These are phyloP conservation scores for Lasiodiplodia gonubiensis DNA, from an alignment of 2,329 filamentous ascomycete genomes.

Conservation along the genomic window DNA sequence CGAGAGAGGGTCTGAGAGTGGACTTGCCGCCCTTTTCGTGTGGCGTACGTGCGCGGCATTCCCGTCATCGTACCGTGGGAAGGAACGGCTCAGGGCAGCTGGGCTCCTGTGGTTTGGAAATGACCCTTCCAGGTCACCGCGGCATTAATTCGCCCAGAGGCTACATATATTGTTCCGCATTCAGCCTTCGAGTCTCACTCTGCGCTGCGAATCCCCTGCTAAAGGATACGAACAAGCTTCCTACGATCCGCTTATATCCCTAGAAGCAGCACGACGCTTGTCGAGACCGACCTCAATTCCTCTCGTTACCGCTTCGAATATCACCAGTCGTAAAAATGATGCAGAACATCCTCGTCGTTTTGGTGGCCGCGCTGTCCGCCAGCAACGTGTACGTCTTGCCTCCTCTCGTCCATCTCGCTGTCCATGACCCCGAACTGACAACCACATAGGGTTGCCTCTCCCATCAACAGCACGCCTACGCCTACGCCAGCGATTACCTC, in stretches of 20 bases:
- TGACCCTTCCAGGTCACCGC: neutral
- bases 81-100: neutral
- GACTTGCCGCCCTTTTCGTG: neutral
- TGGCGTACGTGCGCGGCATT: neutral
- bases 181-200: neutral
- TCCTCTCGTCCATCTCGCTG: too few relatives aligned
- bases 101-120: neutral
- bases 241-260: slow-evolving; percentile 9
- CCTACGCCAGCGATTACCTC: slow-evolving; percentile 1
- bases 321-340: neutral
- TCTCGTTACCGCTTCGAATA: too few relatives aligned
- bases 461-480: neutral
- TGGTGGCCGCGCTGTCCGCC: slow-evolving; percentile 1
- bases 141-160: neutral
- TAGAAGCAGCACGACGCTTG: neutral
- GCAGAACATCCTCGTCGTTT: neutral
- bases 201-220: neutral
- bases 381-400: slow-evolving; percentile 5
- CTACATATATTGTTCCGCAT: slow-evolving; percentile 16
- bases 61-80: slow-evolving; percentile 2
- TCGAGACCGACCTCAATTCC: neutral
- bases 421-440: neutral
- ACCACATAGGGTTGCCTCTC: neutral
- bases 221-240: slow-evolving; percentile 11
- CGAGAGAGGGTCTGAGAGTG: neutral